Evolutionary conservation across 176 grass and related monocot genomes (phyloP).

Genomic region (Carex kokanica): DNA sequence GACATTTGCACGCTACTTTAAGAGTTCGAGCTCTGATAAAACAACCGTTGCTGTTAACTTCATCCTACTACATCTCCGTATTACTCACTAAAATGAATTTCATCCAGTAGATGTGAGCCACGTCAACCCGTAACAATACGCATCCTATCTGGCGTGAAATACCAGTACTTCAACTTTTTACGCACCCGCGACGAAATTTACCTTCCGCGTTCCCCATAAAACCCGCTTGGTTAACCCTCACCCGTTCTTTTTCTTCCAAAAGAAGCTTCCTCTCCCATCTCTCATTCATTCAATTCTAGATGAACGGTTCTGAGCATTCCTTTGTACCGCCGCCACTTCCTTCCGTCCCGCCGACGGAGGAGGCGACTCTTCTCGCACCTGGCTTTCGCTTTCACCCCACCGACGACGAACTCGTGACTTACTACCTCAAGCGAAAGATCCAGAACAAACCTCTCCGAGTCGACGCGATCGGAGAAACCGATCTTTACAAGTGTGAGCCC

Average conservation of each 20-base stretch:
- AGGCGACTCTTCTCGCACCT: slow-evolving; percentile 53
- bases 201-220: background rate
- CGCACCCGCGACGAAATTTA: background rate
- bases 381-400: slow-evolving; percentile 83
- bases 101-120: background rate
- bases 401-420: slow-evolving; percentile 75
- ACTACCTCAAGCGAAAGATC: slow-evolving; percentile 92
- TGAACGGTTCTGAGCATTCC: slow-evolving; percentile 47
- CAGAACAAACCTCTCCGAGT: slow-evolving; percentile 54
- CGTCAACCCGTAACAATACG: background rate
- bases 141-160: background rate
- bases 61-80: background rate
- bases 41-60: background rate
- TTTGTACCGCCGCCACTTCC: background rate
- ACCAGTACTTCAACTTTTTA: background rate
- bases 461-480: slow-evolving; percentile 77
- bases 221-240: slow-evolving; percentile 38
- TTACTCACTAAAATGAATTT: background rate
- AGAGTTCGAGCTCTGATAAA: background rate
- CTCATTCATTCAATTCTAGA: slow-evolving; percentile 10
- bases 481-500: slow-evolving; percentile 89
- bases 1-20: background rate
- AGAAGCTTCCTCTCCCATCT: slow-evolving; percentile 37
- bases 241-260: slow-evolving; percentile 30
- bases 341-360: slow-evolving; percentile 10